phyloP scores from a whole-genome alignment of 305 asterid genomes.

The Withania somnifera region DNA sequence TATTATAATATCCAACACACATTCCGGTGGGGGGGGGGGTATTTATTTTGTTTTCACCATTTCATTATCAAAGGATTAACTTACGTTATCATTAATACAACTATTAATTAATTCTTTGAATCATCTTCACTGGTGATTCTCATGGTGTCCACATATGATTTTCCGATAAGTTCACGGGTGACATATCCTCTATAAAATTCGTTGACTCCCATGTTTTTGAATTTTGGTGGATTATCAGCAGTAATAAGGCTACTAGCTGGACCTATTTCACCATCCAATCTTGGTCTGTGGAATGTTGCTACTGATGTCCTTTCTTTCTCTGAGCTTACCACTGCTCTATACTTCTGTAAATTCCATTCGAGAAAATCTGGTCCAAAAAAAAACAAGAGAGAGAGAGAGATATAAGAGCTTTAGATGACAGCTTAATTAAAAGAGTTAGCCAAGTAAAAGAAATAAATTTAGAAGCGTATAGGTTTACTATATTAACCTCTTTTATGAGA shows the following conservation, averaged over 20 bases:
- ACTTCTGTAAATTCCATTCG: slow-evolving; percentile 37
- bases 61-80: background rate
- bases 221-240: slow-evolving; percentile 18
- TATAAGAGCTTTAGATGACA: background rate
- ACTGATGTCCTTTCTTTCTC: slow-evolving; percentile 30
- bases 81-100: background rate
- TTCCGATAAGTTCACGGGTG: slow-evolving; percentile 27
- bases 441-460: background rate
- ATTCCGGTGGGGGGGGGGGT: too few relatives aligned
- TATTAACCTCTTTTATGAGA: too few relatives aligned
- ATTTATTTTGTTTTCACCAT: background rate
- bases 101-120: background rate
- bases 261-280: slow-evolving; percentile 22
- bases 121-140: slow-evolving; percentile 5
- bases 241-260: slow-evolving; percentile 28
- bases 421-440: background rate
- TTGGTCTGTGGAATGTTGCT: slow-evolving; percentile 33
- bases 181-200: slow-evolving; percentile 26
- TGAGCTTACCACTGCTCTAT: slow-evolving; percentile 34
- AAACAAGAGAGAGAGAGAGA: background rate
- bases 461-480: too few relatives aligned
- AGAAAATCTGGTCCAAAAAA: slow-evolving; percentile 22
- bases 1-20: background rate
- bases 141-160: slow-evolving; percentile 33
- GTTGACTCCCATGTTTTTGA: slow-evolving; percentile 11